Base-by-base conservation (phyloP, 2,329 filamentous ascomycete genomes). In the Chaetomium sp. region DNA sequence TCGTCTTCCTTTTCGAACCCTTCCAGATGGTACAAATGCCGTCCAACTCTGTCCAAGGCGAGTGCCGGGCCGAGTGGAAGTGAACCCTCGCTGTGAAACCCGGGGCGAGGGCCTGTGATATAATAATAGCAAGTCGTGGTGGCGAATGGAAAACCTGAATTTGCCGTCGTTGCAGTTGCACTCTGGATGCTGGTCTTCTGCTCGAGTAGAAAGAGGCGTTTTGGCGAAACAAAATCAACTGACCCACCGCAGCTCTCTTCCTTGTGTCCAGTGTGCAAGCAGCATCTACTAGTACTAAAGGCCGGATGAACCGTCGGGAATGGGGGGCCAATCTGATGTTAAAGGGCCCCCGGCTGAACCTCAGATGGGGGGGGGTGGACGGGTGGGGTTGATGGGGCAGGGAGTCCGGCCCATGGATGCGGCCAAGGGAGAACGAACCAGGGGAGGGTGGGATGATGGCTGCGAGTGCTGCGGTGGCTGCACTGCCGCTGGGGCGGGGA, bases 401-500 rank as follows among this genome's bases (percentile, higher is more conserved):
- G 47, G 42, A 52, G 19, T 27, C 19, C 19, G 19, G 19, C 19
- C 19, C 19, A 27, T 27, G 19, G 19, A 27, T 27, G 19, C 19
- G 19, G 19, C 19, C 19, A 27, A 27, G 19, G 19, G 55, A 32
- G 49, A 40, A 46, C 4, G n/a, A n/a, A 35, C 49, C 19, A 37
- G 46, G 55, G 40, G 52, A 50, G 41, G 34, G 37, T 38, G 37
- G 8, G 8, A 38, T 44, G 38, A 11, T 38, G 14, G 19, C 19
- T 27, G 19, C 19, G 40, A 45, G 7, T 51, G 47, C 46, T 47
- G 38, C n/a, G 32, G 14, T 54, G 44, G 53, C 36, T 53, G 59
- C 59, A 61, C 59, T 55, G 57, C 59, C 59, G 57, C 59, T 6
- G 47, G 19, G 50, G 49, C 55, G 55, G 57, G 56, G 51, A 53